Conservation (phyloP, 2,329 filamentous ascomycete species). For the Fusarium circinatum region DNA sequence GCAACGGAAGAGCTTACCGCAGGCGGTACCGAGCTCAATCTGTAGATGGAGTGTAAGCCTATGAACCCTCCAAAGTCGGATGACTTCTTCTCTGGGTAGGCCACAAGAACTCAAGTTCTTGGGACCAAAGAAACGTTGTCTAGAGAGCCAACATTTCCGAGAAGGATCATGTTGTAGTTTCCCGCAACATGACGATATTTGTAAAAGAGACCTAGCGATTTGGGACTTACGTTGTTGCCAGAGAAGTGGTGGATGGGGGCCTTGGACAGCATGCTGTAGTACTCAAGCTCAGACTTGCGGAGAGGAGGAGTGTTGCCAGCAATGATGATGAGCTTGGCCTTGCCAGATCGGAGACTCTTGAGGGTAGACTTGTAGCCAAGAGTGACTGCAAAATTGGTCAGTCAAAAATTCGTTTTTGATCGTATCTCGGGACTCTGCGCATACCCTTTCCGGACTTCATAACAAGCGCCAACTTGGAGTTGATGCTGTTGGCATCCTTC, state of each 20-base stretch:
- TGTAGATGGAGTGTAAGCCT: constrained; percentile 70
- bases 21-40: constrained; percentile 98
- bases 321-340: constrained; percentile 98
- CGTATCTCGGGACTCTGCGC: constrained; percentile 10
- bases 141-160: constrained; percentile 35
- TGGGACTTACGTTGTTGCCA: constrained; percentile 94
- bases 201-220: constrained; percentile 41
- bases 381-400: constrained; percentile 49
- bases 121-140: constrained; percentile 37
- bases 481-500: constrained; percentile 82
- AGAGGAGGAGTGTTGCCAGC: constrained; percentile 95
- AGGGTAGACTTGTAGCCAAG: constrained; percentile 62
- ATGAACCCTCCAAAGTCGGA: constrained; percentile 87
- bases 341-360: constrained; percentile 92
- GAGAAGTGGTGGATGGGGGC: constrained; percentile 96
- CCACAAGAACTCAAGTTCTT: constrained; percentile 48
- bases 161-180: constrained; percentile 39
- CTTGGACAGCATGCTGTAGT: constrained; percentile 93
- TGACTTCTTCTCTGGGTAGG: constrained; percentile 91
- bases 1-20: constrained; percentile 99
- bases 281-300: constrained; percentile 97
- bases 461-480: constrained; percentile 69
- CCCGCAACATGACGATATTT: constrained; percentile 30
- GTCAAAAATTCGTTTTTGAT: neutral
- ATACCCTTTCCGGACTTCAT: constrained; percentile 81